Conservation (phyloP, 306 rosid species). For the Prinsepia uniflora region DNA sequence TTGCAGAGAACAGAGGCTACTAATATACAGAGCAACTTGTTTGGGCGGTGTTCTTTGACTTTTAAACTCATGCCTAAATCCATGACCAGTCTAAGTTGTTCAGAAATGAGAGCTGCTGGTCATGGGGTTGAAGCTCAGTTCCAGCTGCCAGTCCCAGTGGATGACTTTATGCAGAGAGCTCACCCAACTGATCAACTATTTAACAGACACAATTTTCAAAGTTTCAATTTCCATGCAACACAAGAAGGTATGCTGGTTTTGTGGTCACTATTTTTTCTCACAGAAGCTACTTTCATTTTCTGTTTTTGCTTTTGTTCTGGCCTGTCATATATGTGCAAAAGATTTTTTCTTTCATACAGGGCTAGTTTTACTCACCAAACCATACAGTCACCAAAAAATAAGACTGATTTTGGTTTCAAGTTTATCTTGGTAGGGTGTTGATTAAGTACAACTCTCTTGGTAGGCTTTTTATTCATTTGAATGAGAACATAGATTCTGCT, state of each 20-base stretch:
- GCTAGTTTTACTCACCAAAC: background rate
- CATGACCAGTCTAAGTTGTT: conserved; percentile 81
- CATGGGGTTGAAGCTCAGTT: conserved; percentile 92
- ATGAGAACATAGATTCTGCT: background rate
- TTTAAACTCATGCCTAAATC: conserved; percentile 92
- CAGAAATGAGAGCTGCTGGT: conserved; percentile 97
- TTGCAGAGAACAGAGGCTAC: conserved; percentile 61
- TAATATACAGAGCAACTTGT: conserved; percentile 65
- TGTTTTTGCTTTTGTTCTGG: background rate
- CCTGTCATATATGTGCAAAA: background rate
- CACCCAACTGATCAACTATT: conserved; percentile 71
- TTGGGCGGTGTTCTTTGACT: conserved; percentile 76
- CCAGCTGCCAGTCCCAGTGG: conserved; percentile 86
- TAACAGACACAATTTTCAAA: conserved; percentile 62
- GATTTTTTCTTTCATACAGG: background rate
- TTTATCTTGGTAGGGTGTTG: background rate
- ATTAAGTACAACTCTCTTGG: background rate
- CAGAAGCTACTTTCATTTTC: conserved; percentile 6
- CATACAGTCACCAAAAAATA: background rate
- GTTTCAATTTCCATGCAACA: conserved; percentile 66
- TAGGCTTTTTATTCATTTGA: conserved; percentile 1
- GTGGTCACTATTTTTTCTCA: background rate
- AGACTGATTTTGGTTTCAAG: background rate
- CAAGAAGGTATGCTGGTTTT: conserved; percentile 71
- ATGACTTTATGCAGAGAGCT: conserved; percentile 96